These are phyloP conservation scores for Cryptosporidium ubiquitum DNA, from an alignment of 169 alveolate species.

Conservation along the genomic window DNA sequence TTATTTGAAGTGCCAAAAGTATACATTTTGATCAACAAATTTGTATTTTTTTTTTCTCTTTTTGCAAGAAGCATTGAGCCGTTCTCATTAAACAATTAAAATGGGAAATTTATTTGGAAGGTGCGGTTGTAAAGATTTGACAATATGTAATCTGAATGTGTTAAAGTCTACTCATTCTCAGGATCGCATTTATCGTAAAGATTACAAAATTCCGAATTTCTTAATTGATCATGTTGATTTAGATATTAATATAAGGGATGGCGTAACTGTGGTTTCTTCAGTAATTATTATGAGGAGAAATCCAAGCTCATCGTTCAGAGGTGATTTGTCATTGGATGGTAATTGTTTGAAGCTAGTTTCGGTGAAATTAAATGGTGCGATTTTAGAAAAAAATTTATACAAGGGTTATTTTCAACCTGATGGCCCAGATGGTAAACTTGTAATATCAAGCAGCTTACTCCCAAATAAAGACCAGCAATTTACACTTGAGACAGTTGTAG, in stretches of 20 bases:
- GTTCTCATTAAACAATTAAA: neutral
- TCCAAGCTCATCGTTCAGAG: conserved; percentile 78
- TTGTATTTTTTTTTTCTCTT: neutral
- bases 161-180: neutral
- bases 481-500: conserved; percentile 81
- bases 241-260: conserved; percentile 82
- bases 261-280: conserved; percentile 79
- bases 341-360: conserved; percentile 85
- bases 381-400: conserved; percentile 75
- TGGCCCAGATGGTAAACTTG: conserved; percentile 76
- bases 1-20: neutral
- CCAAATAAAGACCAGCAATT: conserved; percentile 76
- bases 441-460: conserved; percentile 54
- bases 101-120: conserved; percentile 55
- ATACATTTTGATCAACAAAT: neutral
- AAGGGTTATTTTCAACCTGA: conserved; percentile 74
- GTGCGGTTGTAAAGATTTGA: conserved; percentile 63
- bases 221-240: conserved; percentile 82
- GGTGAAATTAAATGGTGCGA: conserved; percentile 82
- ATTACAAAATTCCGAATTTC: conserved; percentile 87
- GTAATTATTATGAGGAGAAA: conserved; percentile 59
- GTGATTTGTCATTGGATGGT: conserved; percentile 88
- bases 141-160: conserved; percentile 30
- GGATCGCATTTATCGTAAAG: conserved; percentile 80
- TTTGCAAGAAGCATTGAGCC: neutral